Base-by-base conservation (phyloP, 202 grass and related monocot genomes). In the Zoysia matrella region DNA sequence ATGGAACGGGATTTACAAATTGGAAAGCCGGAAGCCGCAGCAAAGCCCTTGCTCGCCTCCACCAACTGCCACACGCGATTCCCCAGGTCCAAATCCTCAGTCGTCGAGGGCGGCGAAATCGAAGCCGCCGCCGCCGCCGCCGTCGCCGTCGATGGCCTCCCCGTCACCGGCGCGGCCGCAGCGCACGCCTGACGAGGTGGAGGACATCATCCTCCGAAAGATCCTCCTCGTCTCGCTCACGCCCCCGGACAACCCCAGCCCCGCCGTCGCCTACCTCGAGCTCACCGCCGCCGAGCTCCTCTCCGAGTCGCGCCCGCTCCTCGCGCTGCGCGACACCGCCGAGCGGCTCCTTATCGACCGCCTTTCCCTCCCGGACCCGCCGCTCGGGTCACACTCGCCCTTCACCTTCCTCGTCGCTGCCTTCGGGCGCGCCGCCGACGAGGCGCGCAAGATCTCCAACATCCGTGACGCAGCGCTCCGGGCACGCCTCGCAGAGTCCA, bases 151-250 rank as follows among this genome's bases (percentile, higher is more conserved):
- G 53, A 71, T 90, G 75, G 47, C 84, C 47, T 79, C 85, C 75
- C 76, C 85, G 8, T 76, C 81, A 52, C 65, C 88, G 41, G 54
- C 92, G 75, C 94, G 88, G 51, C 89, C 84, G 43, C 95, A 98
- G 84, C 88, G 95, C 77, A 83, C 92, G 7, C 85, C 88, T 0
- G 88, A 84, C 60, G 95, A 98, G 89, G 90, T 98, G 61, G 92
- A 95, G 86, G 95, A 98, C 87, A 95, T 98, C 76, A 98, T 98
- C 86, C 92, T 95, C 76, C 95, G 95, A 61, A 98, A 98, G 89
- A 93, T 98, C 85, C 87, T 98, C 63, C 92, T 95, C 90, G 90
- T 98, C 77, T 73, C 90, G 73, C 92, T 98, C 84, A 65, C 82
- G 54, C 81, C 88, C 12, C 88, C 83, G 0, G 22, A 88, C 15